These are phyloP conservation scores for Pogostemon cablin DNA, from an alignment of 257 asterid genomes.

Conservation along the genomic window DNA sequence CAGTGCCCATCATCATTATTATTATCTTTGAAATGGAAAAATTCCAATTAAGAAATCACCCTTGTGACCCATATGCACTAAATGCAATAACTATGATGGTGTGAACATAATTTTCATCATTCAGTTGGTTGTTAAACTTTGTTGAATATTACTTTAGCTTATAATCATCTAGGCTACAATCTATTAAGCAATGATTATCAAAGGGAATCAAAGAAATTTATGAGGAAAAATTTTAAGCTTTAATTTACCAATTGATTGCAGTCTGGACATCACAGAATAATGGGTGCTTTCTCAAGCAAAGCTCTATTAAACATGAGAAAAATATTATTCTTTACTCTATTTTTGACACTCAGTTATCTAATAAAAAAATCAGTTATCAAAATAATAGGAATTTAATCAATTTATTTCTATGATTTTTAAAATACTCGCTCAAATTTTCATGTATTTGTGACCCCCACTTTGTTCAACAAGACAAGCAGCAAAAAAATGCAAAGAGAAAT, in stretches of 20 bases:
- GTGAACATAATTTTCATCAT: constrained; percentile 6
- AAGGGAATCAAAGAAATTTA: background rate
- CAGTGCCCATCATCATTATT: constrained; percentile 23
- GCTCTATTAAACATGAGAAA: background rate
- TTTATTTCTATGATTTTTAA: constrained; percentile 2
- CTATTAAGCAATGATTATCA: constrained; percentile 3
- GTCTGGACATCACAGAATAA: constrained; percentile 11
- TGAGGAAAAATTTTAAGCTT: background rate
- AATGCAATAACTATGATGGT: constrained; percentile 12
- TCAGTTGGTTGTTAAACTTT: constrained; percentile 1
- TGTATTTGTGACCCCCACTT: background rate
- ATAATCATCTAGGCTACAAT: background rate
- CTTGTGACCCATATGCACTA: background rate
- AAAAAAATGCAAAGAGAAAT: no score
- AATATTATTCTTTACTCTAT: background rate
- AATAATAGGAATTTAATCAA: constrained; percentile 2
- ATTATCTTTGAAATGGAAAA: constrained; percentile 26
- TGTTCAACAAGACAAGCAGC: no score
- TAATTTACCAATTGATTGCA: constrained; percentile 14
- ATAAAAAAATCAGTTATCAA: background rate
- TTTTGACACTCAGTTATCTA: background rate
- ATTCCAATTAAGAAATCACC: background rate
- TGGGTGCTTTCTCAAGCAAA: background rate
- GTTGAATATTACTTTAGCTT: background rate
- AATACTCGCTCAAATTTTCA: background rate